Percentiles rank a stretch among this genome's conserved stretches.
These are phyloP conservation scores for Kentomonas sorsogonicus DNA, from an alignment of 208 protist species.

Conservation along the genomic window DNA sequence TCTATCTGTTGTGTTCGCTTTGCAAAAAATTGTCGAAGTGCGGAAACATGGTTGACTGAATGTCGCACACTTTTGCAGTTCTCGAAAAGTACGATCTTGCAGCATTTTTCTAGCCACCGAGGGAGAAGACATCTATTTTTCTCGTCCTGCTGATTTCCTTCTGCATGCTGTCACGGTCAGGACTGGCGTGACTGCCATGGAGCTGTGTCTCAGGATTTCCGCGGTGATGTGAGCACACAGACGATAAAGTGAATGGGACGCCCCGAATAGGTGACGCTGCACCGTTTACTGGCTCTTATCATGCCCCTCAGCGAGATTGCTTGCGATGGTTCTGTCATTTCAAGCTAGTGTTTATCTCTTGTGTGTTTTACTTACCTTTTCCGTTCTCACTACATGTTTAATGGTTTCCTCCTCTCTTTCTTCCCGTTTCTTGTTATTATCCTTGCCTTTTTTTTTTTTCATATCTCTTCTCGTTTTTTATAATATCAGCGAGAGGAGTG, in stretches of 20 bases:
- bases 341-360: no score
- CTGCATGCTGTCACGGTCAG: background rate
- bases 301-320: no score
- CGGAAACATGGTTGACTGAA: background rate
- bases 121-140: background rate
- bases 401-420: background rate
- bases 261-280: no score
- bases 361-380: no score
- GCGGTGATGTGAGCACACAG: no score
- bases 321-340: no score
- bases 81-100: background rate
- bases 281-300: no score
- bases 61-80: background rate
- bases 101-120: background rate
- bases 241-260: no score
- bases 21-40: background rate
- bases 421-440: background rate
- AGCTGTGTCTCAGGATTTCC: no score
- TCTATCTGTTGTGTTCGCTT: background rate
- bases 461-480: slow-evolving; percentile 3
- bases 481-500: background rate
- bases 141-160: background rate
- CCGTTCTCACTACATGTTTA: background rate
- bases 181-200: no score
- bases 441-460: slow-evolving; percentile 7